These are phyloP conservation scores for Botrytis fabae DNA, from an alignment of 2,329 filamentous ascomycete genomes.

Conservation along the genomic window DNA sequence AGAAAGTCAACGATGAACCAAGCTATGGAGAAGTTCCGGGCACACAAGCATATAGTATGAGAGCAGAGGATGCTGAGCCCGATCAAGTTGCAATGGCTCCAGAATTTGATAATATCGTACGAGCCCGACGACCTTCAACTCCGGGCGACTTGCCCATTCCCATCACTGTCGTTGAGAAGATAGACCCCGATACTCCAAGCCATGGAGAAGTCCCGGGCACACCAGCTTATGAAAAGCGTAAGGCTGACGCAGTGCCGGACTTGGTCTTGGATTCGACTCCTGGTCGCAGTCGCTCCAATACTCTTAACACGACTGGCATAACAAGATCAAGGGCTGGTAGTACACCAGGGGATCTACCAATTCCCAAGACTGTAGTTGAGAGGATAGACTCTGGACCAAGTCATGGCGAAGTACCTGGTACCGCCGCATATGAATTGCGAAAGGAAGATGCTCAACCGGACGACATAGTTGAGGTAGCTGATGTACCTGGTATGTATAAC, in stretches of 20 bases:
- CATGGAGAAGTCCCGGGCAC: constrained; percentile 64
- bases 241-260: constrained; percentile 60
- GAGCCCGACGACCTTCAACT: constrained; percentile 27
- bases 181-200: constrained; percentile 53
- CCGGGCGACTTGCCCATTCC: constrained; percentile 50
- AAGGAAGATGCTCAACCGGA: constrained; percentile 60
- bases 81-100: constrained; percentile 55
- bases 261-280: constrained; percentile 50
- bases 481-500: constrained; percentile 57
- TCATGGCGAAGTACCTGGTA: constrained; percentile 62
- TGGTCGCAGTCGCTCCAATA: constrained; percentile 30
- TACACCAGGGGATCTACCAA: constrained; percentile 45
- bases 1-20: constrained; percentile 58
- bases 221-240: constrained; percentile 55
- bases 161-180: constrained; percentile 57
- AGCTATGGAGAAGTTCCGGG: constrained; percentile 63
- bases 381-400: constrained; percentile 57
- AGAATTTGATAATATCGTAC: constrained; percentile 14
- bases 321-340: constrained; percentile 35
- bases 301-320: constrained; percentile 7
- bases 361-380: constrained; percentile 59
- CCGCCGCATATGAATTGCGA: constrained; percentile 56
- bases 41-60: constrained; percentile 57
- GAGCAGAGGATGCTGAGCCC: constrained; percentile 58
- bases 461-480: constrained; percentile 52